These are phyloP conservation scores for Cercospora sesami DNA, from an alignment of 2,329 filamentous ascomycete genomes.

Conservation along the genomic window DNA sequence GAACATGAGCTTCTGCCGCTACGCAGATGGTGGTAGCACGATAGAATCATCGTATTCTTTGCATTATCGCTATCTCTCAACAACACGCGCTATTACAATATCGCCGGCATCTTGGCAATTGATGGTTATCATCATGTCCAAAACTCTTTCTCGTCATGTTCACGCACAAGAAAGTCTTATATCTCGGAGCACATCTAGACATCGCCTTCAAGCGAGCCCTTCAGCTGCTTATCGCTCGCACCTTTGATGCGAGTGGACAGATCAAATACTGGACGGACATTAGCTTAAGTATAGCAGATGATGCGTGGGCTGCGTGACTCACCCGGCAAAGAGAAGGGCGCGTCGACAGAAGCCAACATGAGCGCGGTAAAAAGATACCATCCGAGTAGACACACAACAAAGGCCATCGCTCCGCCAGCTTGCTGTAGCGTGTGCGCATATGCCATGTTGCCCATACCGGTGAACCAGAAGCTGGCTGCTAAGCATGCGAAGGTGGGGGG, in stretches of 20 bases:
- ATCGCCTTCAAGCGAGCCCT: not conserved
- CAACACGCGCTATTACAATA: not conserved
- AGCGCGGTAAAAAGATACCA: conserved; percentile 58
- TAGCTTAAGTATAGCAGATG: not conserved
- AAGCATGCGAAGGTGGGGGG: conserved; percentile 60
- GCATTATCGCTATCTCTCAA: not conserved
- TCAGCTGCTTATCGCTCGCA: not conserved
- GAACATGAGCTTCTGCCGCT: not conserved
- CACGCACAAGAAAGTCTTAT: not conserved
- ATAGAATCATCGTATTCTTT: not conserved
- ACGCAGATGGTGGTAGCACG: not conserved
- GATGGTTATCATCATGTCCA: not conserved
- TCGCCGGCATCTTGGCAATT: not conserved
- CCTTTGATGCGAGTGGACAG: not conserved
- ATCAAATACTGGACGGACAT: not conserved
- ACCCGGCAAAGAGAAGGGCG: conserved; percentile 53
- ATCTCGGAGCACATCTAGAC: not conserved
- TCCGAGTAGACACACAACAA: conserved; percentile 50
- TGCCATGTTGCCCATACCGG: conserved; percentile 31
- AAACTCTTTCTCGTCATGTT: not conserved
- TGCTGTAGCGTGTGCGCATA: conserved; percentile 5
- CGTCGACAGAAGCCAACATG: conserved; percentile 54
- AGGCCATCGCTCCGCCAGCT: conserved; percentile 51
- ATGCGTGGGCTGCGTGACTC: not conserved
- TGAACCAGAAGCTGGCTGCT: conserved; percentile 59